Evolutionary conservation across 2,329 filamentous ascomycete species (phyloP).

Genomic region (Diaporthe longicolla): DNA sequence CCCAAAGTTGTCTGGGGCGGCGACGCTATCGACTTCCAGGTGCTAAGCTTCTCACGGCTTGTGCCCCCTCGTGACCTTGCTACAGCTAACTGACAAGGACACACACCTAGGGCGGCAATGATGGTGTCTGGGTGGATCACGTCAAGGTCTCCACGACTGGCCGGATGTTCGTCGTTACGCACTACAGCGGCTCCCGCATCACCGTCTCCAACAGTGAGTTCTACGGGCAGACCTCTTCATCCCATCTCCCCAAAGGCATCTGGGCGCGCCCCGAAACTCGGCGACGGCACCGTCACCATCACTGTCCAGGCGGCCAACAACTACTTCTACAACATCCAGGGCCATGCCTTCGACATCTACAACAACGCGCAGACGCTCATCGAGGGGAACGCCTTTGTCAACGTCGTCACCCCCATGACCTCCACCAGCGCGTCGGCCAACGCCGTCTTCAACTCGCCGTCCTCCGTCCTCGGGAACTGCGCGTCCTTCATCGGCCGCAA

Average conservation of each 20-base stretch:
- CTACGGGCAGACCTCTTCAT: conserved; percentile 67
- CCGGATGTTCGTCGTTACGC: conserved; percentile 72
- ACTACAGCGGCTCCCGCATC: conserved; percentile 66
- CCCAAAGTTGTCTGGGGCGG: too few relatives aligned
- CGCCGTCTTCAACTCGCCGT: too few relatives aligned
- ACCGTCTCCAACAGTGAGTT: conserved; percentile 73
- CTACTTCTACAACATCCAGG: conserved; percentile 68
- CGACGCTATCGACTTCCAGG: too few relatives aligned
- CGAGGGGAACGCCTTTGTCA: conserved; percentile 71
- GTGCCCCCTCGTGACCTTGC: too few relatives aligned
- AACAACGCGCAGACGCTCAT: conserved; percentile 60
- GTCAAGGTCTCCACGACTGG: conserved; percentile 70
- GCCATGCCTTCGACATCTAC: conserved; percentile 69
- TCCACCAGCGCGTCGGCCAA: neutral
- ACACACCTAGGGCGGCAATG: conserved; percentile 46
- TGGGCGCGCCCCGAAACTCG: conserved; percentile 71
- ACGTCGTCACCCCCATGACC: conserved; percentile 53
- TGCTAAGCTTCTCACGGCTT: too few relatives aligned
- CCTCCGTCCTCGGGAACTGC: too few relatives aligned
- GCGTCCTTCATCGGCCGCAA: too few relatives aligned
- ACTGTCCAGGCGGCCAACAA: conserved; percentile 73
- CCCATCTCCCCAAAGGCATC: conserved; percentile 70
- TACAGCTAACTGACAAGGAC: too few relatives aligned
- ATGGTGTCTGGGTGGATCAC: conserved; percentile 64
- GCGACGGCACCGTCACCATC: conserved; percentile 61